phyloP scores from a whole-genome alignment of 495 filamentous ascomycete species.

The Chaetomium tenue region DNA sequence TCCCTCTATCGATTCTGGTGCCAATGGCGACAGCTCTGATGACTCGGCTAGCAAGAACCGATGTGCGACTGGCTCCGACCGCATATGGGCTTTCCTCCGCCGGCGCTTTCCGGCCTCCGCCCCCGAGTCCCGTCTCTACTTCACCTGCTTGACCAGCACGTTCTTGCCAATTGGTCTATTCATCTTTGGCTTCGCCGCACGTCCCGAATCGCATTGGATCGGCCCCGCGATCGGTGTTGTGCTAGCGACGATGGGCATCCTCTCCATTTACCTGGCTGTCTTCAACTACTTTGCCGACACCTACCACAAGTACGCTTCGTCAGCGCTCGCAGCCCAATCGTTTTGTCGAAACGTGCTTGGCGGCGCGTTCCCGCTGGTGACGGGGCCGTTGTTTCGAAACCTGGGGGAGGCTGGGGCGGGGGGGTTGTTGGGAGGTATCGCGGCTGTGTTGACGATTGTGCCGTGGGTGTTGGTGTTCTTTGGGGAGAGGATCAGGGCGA shows the following conservation, averaged over 20 bases:
- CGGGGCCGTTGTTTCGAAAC: constrained; percentile 65
- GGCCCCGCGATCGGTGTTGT: constrained; percentile 68
- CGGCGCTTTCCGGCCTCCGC: constrained; percentile 48
- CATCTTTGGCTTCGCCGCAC: constrained; percentile 76
- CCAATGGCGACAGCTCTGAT: constrained; percentile 17
- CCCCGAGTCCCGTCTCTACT: constrained; percentile 80
- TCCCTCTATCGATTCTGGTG: constrained; percentile 10
- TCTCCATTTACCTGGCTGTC: constrained; percentile 80
- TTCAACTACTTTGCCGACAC: constrained; percentile 96
- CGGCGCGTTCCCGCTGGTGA: constrained; percentile 78
- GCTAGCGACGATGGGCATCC: constrained; percentile 83
- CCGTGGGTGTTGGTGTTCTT: constrained; percentile 84
- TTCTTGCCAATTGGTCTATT: constrained; percentile 65
- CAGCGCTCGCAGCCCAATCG: constrained; percentile 82
- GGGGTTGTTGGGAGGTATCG: constrained; percentile 74
- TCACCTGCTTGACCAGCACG: constrained; percentile 69
- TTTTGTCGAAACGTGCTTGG: constrained; percentile 83
- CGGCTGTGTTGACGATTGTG: constrained; percentile 66
- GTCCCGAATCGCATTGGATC: constrained; percentile 69
- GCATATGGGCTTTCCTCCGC: constrained; percentile 41
- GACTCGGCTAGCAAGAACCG: not conserved
- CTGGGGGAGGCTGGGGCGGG: constrained; percentile 72
- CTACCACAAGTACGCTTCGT: constrained; percentile 81
- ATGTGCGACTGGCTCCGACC: not conserved
- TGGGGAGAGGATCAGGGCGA: constrained; percentile 72